Percentiles rank a stretch among this genome's conserved stretches.
Evolutionary conservation across 106 monocot genomes (phyloP).

Genomic region (Dendrobium catenatum): DNA sequence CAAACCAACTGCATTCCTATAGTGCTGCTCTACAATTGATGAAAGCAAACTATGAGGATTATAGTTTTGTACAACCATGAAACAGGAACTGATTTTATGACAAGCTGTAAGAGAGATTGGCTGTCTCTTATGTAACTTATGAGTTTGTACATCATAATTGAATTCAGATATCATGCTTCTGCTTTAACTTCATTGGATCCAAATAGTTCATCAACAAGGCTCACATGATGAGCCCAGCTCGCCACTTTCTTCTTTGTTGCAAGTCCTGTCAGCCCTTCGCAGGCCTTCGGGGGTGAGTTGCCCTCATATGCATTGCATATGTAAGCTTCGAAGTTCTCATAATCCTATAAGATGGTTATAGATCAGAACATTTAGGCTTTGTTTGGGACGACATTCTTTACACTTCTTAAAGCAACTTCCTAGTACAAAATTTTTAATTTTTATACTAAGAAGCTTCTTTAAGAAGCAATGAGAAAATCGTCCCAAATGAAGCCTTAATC

Average conservation of each 20-base stretch:
- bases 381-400: too few relatives aligned
- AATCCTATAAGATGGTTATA: constrained; percentile 34
- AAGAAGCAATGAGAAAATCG: too few relatives aligned
- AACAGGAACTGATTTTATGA: neutral
- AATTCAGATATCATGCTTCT: neutral
- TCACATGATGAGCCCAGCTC: constrained; percentile 7
- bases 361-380: neutral
- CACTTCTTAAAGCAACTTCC: too few relatives aligned
- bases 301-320: constrained; percentile 60
- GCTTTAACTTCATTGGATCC: neutral
- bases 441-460: too few relatives aligned
- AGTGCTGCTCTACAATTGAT: too few relatives aligned
- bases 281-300: constrained; percentile 31
- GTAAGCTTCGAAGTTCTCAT: constrained; percentile 44
- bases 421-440: too few relatives aligned
- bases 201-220: neutral
- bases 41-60: neutral
- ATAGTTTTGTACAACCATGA: neutral
- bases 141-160: neutral
- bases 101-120: neutral
- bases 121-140: too few relatives aligned
- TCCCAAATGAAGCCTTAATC: too few relatives aligned
- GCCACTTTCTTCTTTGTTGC: constrained; percentile 9
- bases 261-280: constrained; percentile 13
- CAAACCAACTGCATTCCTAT: too few relatives aligned